These are phyloP conservation scores for Juncus effusus DNA, from an alignment of 176 grass and related monocot genomes.

Conservation along the genomic window DNA sequence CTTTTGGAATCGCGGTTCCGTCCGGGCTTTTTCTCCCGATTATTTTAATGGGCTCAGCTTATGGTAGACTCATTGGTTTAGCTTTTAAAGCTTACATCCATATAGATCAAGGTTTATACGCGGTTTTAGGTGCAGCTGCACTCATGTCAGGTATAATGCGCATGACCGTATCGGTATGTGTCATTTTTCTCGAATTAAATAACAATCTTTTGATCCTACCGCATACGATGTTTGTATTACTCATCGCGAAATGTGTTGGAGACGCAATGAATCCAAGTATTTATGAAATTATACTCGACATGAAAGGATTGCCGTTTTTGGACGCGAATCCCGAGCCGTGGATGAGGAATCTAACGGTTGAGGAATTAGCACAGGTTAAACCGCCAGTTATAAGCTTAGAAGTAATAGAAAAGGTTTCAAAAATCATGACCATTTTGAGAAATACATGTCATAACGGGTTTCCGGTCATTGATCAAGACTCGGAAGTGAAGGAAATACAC, in stretches of 20 bases:
- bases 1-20: slow-evolving; percentile 92
- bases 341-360: slow-evolving; percentile 90
- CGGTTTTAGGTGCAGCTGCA: slow-evolving; percentile 77
- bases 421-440: slow-evolving; percentile 41
- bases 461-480: slow-evolving; percentile 52
- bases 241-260: slow-evolving; percentile 83
- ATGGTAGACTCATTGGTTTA: slow-evolving; percentile 63
- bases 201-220: slow-evolving; percentile 86
- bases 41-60: slow-evolving; percentile 96
- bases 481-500: slow-evolving; percentile 54
- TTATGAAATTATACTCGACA: slow-evolving; percentile 97
- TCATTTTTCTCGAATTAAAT: slow-evolving; percentile 97
- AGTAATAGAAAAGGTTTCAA: slow-evolving; percentile 62
- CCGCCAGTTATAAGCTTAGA: slow-evolving; percentile 41
- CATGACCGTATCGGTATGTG: slow-evolving; percentile 93
- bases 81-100: slow-evolving; percentile 23
- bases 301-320: slow-evolving; percentile 83
- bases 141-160: slow-evolving; percentile 90
- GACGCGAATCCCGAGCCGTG: slow-evolving; percentile 72
- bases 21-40: slow-evolving; percentile 94
- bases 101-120: slow-evolving; percentile 89
- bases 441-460: slow-evolving; percentile 75
- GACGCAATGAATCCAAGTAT: slow-evolving; percentile 89
- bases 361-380: slow-evolving; percentile 64
- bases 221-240: slow-evolving; percentile 95